Base-by-base conservation (phyloP, 2,329 filamentous ascomycete genomes). In the Cryoendolithus antarcticus region DNA sequence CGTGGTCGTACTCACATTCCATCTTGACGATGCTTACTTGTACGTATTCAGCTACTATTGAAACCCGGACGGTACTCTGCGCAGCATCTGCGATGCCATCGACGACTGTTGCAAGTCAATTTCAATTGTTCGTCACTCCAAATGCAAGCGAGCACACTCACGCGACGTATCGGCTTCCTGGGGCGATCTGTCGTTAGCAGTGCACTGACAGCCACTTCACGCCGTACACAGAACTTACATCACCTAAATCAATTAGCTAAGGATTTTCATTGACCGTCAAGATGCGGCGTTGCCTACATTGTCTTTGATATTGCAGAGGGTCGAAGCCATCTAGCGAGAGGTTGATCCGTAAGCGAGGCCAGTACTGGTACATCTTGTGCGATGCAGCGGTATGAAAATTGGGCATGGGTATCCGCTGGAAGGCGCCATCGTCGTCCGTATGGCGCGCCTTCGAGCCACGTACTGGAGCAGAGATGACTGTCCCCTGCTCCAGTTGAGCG, bases 351-450 rank as follows among this genome's bases (percentile, higher is more conserved):
- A 40, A 28, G 8, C 38, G 38, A 12, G 38, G 38, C 38, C 38
- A 40, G 33, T 40, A 40, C 27, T 40, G 38, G 24, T 40, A 40
- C n/a, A 40, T 29, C 19, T 40, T 40, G 11, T 40, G 38, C 5
- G 33, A 34, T n/a, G 38, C 38, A 3, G 38, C 35, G 31, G 32
- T 40, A 11, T 40, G 38, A 9, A 40, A 40, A 30, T 21, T 35
- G 11, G 32, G 38, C 38, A 35, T 40, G 5, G 38, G 38, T n/a
- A 36, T 32, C 8, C 38, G 38, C 11, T 40, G 35, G 33, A 40
- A 40, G n/a, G 38, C 33, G 32, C 32, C 38, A 31, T 40, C 38
- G 15, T 40, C 38, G 27, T 35, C 33, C 4, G 33, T 9, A 9
- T 19, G 35, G 4, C 15, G 33, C 9, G 29, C 28, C 6, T 6